phyloP scores from a whole-genome alignment of 2,329 filamentous ascomycete species.

The Fusarium duplospermum region DNA sequence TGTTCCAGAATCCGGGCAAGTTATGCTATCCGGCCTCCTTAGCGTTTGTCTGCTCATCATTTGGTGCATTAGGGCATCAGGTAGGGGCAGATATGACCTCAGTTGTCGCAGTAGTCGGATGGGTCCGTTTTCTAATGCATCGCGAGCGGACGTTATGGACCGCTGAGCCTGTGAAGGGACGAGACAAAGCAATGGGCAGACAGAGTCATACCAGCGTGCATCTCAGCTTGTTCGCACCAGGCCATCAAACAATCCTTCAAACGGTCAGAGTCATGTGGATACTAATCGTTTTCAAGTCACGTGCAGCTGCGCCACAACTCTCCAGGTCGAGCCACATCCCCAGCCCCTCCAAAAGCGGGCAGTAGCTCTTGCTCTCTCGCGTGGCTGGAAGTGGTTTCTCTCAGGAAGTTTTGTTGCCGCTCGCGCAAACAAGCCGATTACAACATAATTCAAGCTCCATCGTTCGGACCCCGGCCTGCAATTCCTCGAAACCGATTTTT shows the following conservation, averaged over 20 bases:
- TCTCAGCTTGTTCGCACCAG: not conserved
- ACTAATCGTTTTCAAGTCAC: not conserved
- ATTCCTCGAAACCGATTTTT: not conserved
- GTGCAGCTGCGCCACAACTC: slow-evolving; percentile 14
- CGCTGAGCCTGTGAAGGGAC: not conserved
- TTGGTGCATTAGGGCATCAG: not conserved
- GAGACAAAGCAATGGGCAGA: not conserved
- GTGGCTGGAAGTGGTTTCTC: slow-evolving; percentile 9
- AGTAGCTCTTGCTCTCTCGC: not conserved
- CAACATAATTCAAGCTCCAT: not conserved
- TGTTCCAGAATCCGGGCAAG: not conserved
- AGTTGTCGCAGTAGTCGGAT: not conserved
- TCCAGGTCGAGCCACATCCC: slow-evolving; percentile 8
- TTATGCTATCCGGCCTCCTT: not conserved
- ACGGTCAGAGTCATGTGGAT: not conserved
- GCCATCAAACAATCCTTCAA: slow-evolving; percentile 8
- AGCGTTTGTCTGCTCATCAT: not conserved
- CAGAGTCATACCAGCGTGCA: not conserved
- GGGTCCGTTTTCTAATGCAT: not conserved
- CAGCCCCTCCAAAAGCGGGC: slow-evolving; percentile 7
- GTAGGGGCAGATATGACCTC: not conserved
- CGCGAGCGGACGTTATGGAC: not conserved
- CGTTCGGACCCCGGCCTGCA: not conserved
- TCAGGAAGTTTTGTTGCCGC: not conserved
- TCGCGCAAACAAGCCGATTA: not conserved